Base-by-base conservation (phyloP, 257 asterid species). In the Salvia splendens region DNA sequence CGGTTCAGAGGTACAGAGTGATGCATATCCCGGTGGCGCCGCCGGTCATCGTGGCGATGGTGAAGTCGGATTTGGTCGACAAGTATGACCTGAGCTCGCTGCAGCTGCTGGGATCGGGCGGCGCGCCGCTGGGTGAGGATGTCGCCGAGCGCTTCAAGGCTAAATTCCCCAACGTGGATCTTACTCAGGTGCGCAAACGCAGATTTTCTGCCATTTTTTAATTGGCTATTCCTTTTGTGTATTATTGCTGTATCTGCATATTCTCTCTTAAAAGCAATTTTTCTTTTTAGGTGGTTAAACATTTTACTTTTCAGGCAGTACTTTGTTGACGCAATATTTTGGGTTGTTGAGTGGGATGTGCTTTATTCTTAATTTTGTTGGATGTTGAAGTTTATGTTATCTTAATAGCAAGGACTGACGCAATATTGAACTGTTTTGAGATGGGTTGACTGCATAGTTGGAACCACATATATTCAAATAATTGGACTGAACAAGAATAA, bases 51-150 rank as follows among this genome's bases (percentile, higher is more conserved):
- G 89, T 87, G 77, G 96, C 91, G 20, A 61, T 90, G 86, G 72
- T 74, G 41, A 93, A 93, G 73, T 89, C 90, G 43, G 96, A 90
- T 53, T 63, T 93, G 85, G 94, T 82, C 73, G 50, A 5, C 15
- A 89, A 86, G 73, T 83, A 89, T 61, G 97, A 88, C 36, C 55
- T 93, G 61, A 82, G 92, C 77, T 89, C 98, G 5, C 81, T 93
- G 16, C 82, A 53, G 79, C 1, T 41, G 16, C 70, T 93, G 20
- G 85, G 84, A 15, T 82, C 87, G 80, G 99, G 99, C 62, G 99
- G 99, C 42, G 99, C 97, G 10, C 92, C 98, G 68, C 87, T 93
- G 1, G 96, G 98, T 5, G 87, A 78, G 84, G 94, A 87, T 76
- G 83, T 81, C 8, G 68, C 85, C 1, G 86, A 80, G 71, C 73